Percentiles rank a stretch among this genome's conserved stretches.
These are phyloP conservation scores for Monosporascus sp. DNA, from an alignment of 2,329 filamentous ascomycete genomes.

Conservation along the genomic window DNA sequence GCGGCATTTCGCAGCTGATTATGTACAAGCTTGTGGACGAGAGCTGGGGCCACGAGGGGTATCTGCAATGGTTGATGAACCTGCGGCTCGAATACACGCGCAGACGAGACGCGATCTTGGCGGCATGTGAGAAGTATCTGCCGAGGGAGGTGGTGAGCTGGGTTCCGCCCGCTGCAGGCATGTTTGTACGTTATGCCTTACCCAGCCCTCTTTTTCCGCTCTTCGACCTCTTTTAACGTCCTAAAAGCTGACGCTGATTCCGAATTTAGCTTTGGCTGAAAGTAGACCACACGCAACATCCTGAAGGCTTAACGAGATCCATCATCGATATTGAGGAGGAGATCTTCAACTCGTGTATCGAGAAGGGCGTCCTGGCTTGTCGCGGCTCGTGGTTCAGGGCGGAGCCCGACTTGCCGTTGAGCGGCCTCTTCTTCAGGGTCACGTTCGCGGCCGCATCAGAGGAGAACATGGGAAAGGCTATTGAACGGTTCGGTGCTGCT, in stretches of 20 bases:
- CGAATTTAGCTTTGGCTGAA: constrained; percentile 62
- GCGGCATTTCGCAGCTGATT: constrained; percentile 76
- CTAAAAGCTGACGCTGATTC: background rate
- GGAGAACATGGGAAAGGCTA: constrained; percentile 66
- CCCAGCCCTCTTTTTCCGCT: background rate
- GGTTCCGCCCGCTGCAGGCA: constrained; percentile 76
- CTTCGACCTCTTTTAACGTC: background rate
- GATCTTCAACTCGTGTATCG: constrained; percentile 74
- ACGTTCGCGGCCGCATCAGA: constrained; percentile 80
- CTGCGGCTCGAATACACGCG: constrained; percentile 75
- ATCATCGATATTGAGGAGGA: constrained; percentile 73
- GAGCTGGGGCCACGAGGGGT: constrained; percentile 88
- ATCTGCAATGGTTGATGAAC: constrained; percentile 82
- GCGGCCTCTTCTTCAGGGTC: constrained; percentile 77
- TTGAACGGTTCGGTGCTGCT: constrained; percentile 69
- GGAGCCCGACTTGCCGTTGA: constrained; percentile 54
- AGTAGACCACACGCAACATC: constrained; percentile 63
- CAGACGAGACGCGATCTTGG: constrained; percentile 70
- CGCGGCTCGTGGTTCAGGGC: constrained; percentile 90
- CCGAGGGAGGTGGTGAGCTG: constrained; percentile 72
- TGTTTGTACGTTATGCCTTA: constrained; percentile 68
- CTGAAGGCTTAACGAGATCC: constrained; percentile 45
- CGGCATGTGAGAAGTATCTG: constrained; percentile 73
- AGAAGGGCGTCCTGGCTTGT: constrained; percentile 72
- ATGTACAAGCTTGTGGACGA: constrained; percentile 89